Conservation (phyloP, 2,329 filamentous ascomycete genomes). For the Balansia obtecta region DNA sequence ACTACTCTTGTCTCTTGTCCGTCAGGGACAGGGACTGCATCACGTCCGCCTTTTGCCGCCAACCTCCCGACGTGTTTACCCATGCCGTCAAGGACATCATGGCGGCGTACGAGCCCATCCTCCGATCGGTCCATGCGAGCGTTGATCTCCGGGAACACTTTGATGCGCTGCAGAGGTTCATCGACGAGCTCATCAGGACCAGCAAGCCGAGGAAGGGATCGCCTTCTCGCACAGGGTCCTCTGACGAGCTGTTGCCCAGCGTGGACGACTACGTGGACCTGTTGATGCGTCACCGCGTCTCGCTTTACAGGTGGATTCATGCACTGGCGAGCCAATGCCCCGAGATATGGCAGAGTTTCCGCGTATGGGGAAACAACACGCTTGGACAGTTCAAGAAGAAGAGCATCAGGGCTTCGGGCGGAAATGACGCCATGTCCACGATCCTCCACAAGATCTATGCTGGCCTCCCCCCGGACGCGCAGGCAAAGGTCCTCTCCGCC, state of each 20-base stretch:
- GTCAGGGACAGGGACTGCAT: constrained; percentile 65
- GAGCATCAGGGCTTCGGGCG: constrained; percentile 5
- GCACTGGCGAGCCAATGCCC: constrained; percentile 56
- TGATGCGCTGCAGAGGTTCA: constrained; percentile 52
- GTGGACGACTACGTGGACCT: constrained; percentile 63
- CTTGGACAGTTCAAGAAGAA: constrained; percentile 39
- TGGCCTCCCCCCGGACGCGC: constrained; percentile 33
- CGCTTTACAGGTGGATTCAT: constrained; percentile 59
- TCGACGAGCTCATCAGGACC: constrained; percentile 57
- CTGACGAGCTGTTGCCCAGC: constrained; percentile 30
- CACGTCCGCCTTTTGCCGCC: constrained; percentile 51
- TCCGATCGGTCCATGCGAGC: constrained; percentile 56
- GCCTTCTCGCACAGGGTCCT: not conserved
- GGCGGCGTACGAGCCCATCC: constrained; percentile 60
- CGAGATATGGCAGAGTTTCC: constrained; percentile 48
- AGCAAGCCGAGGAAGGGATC: constrained; percentile 30
- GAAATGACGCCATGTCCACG: constrained; percentile 19
- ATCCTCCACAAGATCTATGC: constrained; percentile 30
- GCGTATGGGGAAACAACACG: constrained; percentile 45
- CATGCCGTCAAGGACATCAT: constrained; percentile 52
- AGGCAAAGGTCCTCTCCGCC: constrained; percentile 31
- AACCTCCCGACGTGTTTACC: constrained; percentile 62
- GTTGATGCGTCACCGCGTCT: constrained; percentile 48
- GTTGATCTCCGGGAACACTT: constrained; percentile 61
- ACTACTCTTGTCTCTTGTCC: constrained; percentile 57